A percentile compares a stretch with the other conserved stretches of the same genome.
Conservation (phyloP, 176 grass and related monocot species). For the Oryza punctata region DNA sequence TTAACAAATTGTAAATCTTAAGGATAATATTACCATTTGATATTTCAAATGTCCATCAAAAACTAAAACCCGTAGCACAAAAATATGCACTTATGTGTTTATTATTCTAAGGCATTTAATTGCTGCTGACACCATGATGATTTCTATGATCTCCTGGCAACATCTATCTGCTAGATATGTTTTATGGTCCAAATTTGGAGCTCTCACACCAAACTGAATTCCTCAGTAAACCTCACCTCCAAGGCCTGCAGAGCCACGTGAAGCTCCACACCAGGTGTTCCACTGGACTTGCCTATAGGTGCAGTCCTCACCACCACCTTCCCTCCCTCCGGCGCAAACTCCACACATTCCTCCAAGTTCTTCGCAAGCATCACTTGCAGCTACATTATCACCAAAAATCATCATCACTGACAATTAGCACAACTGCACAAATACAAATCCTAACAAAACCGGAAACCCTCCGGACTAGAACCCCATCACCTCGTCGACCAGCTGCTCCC, state of each 20-base stretch:
- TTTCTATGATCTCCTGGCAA: conserved; percentile 6
- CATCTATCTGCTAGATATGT: conserved; percentile 19
- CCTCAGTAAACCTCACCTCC: conserved; percentile 59
- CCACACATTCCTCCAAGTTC: conserved; percentile 55
- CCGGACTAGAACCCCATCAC: conserved; percentile 37
- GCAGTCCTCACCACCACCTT: conserved; percentile 64
- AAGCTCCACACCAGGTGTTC: conserved; percentile 46
- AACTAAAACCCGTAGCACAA: conserved; percentile 3
- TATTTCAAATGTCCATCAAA: not conserved
- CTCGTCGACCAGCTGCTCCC: conserved; percentile 74
- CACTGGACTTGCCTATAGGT: conserved; percentile 2
- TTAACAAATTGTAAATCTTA: not conserved
- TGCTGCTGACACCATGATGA: conserved; percentile 13
- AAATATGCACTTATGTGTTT: not conserved
- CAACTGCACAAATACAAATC: conserved; percentile 38
- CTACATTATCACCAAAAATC: conserved; percentile 47
- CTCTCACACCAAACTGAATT: not conserved
- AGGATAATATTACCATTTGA: conserved; percentile 10
- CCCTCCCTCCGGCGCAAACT: conserved; percentile 57
- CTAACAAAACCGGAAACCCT: conserved; percentile 1
- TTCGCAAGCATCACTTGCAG: conserved; percentile 69
- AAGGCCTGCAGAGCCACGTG: conserved; percentile 62
- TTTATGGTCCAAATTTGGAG: conserved; percentile 8
- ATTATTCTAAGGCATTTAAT: conserved; percentile 14
- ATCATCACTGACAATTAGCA: conserved; percentile 31